These are phyloP conservation scores for Ochetophila trinervis DNA, from an alignment of 306 rosid genomes.

Conservation along the genomic window DNA sequence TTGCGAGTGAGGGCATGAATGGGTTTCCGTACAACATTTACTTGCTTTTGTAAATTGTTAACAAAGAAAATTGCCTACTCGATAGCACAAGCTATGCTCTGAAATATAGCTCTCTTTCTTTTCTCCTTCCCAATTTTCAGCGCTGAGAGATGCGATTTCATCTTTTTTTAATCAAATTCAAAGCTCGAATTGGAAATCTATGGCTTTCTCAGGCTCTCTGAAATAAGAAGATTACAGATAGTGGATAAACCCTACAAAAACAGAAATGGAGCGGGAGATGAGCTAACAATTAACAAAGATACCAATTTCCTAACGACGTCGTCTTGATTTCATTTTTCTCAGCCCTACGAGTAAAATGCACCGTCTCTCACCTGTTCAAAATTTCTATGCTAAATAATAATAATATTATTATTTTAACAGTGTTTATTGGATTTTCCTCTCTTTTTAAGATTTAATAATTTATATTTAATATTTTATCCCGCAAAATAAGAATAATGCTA, in stretches of 20 bases:
- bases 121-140: background rate
- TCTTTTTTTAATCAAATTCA: too few species aligned
- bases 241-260: constrained; percentile 3
- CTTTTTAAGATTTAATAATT: too few species aligned
- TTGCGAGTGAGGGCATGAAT: constrained; percentile 31
- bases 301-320: background rate
- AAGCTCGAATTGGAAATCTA: background rate
- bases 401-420: too few species aligned
- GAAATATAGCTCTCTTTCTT: background rate
- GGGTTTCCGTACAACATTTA: constrained; percentile 23
- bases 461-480: too few species aligned
- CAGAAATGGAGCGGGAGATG: background rate
- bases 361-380: background rate
- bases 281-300: background rate
- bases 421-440: too few species aligned
- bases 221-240: background rate
- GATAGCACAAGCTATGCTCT: too few species aligned
- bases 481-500: too few species aligned
- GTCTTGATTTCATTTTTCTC: background rate
- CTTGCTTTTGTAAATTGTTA: background rate
- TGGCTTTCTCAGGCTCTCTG: background rate
- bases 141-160: too few species aligned
- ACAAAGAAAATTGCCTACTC: too few species aligned
- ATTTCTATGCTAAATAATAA: too few species aligned
- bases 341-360: background rate